phyloP scores from a whole-genome alignment of 2,329 filamentous ascomycete genomes.

The Fulvia fulva region DNA sequence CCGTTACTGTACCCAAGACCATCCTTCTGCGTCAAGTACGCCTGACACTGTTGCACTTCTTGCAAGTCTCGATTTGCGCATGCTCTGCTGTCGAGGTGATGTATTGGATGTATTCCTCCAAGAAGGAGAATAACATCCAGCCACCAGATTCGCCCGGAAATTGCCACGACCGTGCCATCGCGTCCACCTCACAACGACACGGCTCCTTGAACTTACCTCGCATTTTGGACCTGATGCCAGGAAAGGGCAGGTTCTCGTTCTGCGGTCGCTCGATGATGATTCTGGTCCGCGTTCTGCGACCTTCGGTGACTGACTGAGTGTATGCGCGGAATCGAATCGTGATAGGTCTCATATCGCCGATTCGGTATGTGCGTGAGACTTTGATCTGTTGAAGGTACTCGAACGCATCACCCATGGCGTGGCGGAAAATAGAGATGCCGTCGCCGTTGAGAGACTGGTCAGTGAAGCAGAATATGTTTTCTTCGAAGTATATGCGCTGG shows the following conservation, averaged over 20 bases:
- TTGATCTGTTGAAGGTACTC: background rate
- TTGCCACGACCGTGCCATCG: background rate
- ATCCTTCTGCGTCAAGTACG: background rate
- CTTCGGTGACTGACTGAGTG: background rate
- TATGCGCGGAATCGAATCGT: background rate
- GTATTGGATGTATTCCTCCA: background rate
- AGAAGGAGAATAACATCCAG: background rate
- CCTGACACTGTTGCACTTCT: slow-evolving; percentile 1
- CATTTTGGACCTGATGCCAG: slow-evolving; percentile 2
- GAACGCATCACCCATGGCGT: background rate
- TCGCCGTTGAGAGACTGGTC: background rate
- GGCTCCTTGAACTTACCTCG: background rate
- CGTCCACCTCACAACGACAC: slow-evolving; percentile 6
- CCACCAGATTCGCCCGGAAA: background rate
- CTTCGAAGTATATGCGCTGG: slow-evolving; percentile 3
- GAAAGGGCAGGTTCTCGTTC: background rate
- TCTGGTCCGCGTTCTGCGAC: background rate
- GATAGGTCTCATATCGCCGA: slow-evolving; percentile 6
- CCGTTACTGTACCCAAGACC: background rate
- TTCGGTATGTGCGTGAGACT: background rate
- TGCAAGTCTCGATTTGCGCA: background rate
- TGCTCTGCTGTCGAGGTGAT: background rate
- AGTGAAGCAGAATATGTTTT: slow-evolving; percentile 5
- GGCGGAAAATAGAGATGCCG: background rate
- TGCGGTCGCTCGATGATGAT: background rate